Evolutionary conservation across 768 basidiomycete species (phyloP).

Genomic region (Lentinula sp.): DNA sequence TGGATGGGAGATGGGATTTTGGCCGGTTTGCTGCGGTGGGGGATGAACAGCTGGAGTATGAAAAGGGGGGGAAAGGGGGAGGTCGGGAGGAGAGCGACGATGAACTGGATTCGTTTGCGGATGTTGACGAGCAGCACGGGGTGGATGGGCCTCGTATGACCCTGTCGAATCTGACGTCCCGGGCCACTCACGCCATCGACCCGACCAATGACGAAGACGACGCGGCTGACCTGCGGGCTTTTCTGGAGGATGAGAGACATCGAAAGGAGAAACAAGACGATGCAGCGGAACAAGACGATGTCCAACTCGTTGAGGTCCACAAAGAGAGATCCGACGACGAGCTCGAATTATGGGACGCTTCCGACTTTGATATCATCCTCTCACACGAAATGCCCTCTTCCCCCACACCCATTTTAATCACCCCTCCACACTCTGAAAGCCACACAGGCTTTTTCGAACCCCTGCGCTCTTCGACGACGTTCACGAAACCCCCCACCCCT

Average conservation of each 20-base stretch:
- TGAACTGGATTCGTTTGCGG: conserved; percentile 51
- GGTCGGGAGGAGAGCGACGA: conserved; percentile 52
- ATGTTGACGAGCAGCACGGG: conserved; percentile 16
- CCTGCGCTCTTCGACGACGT: conserved; percentile 3
- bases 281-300: conserved; percentile 34
- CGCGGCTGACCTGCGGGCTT: conserved; percentile 59
- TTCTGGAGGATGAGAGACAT: conserved; percentile 56
- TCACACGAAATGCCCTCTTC: not conserved
- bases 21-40: conserved; percentile 40
- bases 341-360: conserved; percentile 32
- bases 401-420: conserved; percentile 23
- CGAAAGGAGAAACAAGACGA: conserved; percentile 44
- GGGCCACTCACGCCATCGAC: conserved; percentile 5
- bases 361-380: conserved; percentile 35
- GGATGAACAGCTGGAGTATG: conserved; percentile 22
- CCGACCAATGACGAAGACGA: conserved; percentile 35
- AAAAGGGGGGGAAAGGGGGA: conserved; percentile 30
- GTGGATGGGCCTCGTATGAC: conserved; percentile 21
- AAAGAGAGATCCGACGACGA: conserved; percentile 22
- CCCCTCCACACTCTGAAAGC: conserved; percentile 29
- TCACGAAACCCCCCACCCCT: not conserved
- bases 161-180: not conserved
- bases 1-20: conserved; percentile 36
- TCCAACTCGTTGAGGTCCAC: not conserved
- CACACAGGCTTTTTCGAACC: not conserved